Percentiles rank a stretch among this genome's conserved stretches.
Evolutionary conservation across 2,329 filamentous ascomycete species (phyloP).

Genomic region (Phialemoniopsis sp.): DNA sequence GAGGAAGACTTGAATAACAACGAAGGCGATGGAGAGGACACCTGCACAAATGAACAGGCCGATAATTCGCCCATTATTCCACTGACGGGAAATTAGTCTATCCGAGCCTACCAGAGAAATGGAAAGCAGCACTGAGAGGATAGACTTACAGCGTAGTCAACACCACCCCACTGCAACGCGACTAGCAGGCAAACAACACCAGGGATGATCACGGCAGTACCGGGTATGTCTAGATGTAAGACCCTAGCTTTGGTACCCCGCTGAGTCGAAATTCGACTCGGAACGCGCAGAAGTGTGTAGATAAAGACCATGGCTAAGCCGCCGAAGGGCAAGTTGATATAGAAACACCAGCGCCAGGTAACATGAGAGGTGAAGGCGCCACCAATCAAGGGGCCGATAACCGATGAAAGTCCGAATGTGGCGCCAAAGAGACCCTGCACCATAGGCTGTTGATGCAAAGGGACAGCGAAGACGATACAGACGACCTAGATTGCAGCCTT

Average conservation of each 20-base stretch:
- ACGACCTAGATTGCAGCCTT: too few relatives aligned
- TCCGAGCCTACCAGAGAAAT: too few relatives aligned
- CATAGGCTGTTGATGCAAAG: constrained; percentile 24
- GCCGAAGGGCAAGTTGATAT: constrained; percentile 32
- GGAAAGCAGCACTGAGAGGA: too few relatives aligned
- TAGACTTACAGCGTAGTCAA: constrained; percentile 22
- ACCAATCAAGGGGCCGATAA: constrained; percentile 29
- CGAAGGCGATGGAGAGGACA: constrained; percentile 35
- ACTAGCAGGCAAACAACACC: constrained; percentile 23
- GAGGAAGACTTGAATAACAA: constrained; percentile 26
- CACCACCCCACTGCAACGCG: constrained; percentile 27
- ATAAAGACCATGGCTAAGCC: constrained; percentile 20
- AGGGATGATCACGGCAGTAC: constrained; percentile 20
- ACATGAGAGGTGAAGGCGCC: constrained; percentile 29
- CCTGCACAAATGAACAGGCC: constrained; percentile 32
- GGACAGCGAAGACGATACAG: constrained; percentile 25
- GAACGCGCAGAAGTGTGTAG: constrained; percentile 18
- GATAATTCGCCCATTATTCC: constrained; percentile 35
- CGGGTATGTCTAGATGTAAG: constrained; percentile 20
- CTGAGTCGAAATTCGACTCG: constrained; percentile 13
- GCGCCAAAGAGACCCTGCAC: constrained; percentile 28
- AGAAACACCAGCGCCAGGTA: constrained; percentile 33
- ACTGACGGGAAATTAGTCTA: constrained; percentile 1
- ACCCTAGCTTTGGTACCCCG: constrained; percentile 17
- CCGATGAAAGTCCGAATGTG: constrained; percentile 27